Base-by-base conservation (phyloP, 2,329 filamentous ascomycete species). In the Leptographium flavum region DNA sequence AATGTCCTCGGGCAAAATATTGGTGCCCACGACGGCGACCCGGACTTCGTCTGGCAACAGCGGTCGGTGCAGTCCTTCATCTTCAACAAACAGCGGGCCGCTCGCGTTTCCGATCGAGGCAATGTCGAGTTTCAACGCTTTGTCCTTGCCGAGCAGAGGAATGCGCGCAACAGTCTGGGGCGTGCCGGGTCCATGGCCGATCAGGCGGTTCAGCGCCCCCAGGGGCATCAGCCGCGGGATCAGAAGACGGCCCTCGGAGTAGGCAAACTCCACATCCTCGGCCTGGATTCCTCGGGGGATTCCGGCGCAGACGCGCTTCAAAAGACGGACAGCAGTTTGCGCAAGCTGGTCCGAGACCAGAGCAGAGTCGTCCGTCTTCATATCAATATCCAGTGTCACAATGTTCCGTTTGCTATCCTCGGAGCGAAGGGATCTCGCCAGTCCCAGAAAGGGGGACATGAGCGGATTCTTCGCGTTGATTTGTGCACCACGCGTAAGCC, bases 351-450 rank as follows among this genome's bases (percentile, higher is more conserved):
- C 21, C 10, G 30, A 22, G 15, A 39, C 23, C 13, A 7, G 2
- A 1, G 22, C 9, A 11, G 28, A 11, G 3, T 25, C 36, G 8
- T 22, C n/a, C 7, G 5, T 39, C n/a, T 31, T 13, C 9, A 36
- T 6, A 21, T 50, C 49, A 9, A 71, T 32, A 42, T 73, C 69
- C n/a, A 73, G 55, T 0, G 63, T 66, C 11, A 65, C 56, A 15
- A 73, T 58, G 1, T 50, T 55, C 51, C 63, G 70, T 17, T 62
- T 58, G 1, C 63, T 57, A 47, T 71, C 64, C 39, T 74, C 71
- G 0, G 71, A 74, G 39, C 67, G 62, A 9, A 74, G 56, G 0
- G 68, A 68, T 19, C 71, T 61, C 1, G 67, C 62, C 15, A 74
- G 54, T 2, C 65, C 69, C n/a, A 68, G 54, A 19, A 71, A 60